phyloP scores from a whole-genome alignment of 768 basidiomycete genomes.

The Mycena latifolia region DNA sequence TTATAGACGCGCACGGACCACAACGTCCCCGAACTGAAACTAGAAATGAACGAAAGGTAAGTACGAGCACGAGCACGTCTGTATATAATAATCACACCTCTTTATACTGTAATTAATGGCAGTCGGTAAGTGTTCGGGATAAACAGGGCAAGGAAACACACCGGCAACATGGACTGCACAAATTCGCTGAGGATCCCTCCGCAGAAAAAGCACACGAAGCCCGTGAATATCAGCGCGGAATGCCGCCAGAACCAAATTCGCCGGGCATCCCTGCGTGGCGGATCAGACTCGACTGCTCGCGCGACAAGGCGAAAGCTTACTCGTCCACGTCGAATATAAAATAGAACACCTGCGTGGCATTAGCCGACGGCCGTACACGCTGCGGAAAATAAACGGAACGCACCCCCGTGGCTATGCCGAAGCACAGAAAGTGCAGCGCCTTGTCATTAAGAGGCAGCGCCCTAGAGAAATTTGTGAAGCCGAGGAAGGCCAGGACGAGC shows the following conservation, averaged over 20 bases:
- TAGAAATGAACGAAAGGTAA: conserved; percentile 41
- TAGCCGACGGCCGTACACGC: not conserved
- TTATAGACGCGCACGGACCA: conserved; percentile 57
- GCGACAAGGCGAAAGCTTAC: conserved; percentile 56
- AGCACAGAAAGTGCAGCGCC: conserved; percentile 83
- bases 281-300: conserved; percentile 7
- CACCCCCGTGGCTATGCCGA: conserved; percentile 73
- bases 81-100: conserved; percentile 20
- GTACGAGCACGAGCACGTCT: conserved; percentile 62
- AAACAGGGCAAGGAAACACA: conserved; percentile 44
- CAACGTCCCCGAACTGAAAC: conserved; percentile 77
- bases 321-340: conserved; percentile 92
- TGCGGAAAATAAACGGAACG: too few relatives aligned
- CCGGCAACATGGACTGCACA: conserved; percentile 84
- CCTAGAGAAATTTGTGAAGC: conserved; percentile 78
- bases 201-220: conserved; percentile 79
- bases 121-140: not conserved
- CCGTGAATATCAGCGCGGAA: conserved; percentile 75
- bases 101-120: conserved; percentile 24
- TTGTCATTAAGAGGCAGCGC: conserved; percentile 83
- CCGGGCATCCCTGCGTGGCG: conserved; percentile 70
- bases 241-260: conserved; percentile 92
- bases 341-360: conserved; percentile 70
- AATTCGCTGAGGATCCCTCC: conserved; percentile 87
- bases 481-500: conserved; percentile 77